phyloP scores from a whole-genome alignment of 2,329 filamentous ascomycete genomes.

The Cordyceps tenuipes region DNA sequence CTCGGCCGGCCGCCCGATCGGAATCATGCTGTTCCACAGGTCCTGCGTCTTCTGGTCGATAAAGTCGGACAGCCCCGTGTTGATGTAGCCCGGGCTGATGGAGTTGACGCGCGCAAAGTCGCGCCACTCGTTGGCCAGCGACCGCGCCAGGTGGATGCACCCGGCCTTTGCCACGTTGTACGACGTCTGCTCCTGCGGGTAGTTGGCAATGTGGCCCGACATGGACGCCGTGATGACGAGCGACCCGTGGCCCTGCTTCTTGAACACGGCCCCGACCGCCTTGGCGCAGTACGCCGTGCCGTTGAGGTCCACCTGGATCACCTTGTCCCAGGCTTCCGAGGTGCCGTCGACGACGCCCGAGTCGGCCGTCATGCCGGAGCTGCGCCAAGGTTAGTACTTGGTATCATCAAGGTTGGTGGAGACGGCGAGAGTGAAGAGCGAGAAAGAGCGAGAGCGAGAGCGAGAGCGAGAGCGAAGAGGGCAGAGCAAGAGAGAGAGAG shows the following conservation, averaged over 20 bases:
- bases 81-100: conserved; percentile 61
- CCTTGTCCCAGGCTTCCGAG: conserved; percentile 57
- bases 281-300: conserved; percentile 61
- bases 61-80: conserved; percentile 59
- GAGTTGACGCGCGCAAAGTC: conserved; percentile 58
- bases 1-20: conserved; percentile 60
- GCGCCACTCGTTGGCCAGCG: conserved; percentile 57
- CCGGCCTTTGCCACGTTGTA: conserved; percentile 60
- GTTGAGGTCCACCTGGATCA: conserved; percentile 56
- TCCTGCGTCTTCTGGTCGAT: conserved; percentile 58
- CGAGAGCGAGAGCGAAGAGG: no score
- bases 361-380: conserved; percentile 61
- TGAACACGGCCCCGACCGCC: conserved; percentile 56
- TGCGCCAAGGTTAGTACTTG: no score
- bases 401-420: no score
- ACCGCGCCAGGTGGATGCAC: conserved; percentile 37
- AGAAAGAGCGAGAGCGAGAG: no score
- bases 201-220: conserved; percentile 63
- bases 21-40: conserved; percentile 67
- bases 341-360: conserved; percentile 59
- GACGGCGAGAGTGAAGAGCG: no score
- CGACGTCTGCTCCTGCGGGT: conserved; percentile 58
- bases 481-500: background rate
- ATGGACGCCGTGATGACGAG: conserved; percentile 65
- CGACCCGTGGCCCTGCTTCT: conserved; percentile 52